phyloP scores from a whole-genome alignment of 345 rosid genomes.

The Eucalyptus pauciflora region DNA sequence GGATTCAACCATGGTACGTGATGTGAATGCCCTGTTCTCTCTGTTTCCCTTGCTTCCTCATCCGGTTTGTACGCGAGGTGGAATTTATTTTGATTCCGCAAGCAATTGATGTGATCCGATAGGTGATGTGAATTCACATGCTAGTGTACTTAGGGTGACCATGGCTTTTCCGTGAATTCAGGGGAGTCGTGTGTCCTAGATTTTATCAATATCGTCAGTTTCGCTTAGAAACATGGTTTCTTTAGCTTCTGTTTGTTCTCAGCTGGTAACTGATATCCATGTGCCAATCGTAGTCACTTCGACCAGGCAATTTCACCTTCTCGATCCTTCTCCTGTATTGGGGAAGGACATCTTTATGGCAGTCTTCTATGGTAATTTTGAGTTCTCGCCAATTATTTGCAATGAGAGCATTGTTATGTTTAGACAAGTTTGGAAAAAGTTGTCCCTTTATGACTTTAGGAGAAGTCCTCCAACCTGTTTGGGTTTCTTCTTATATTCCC shows the following conservation, averaged over 20 bases:
- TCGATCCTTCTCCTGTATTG: background rate
- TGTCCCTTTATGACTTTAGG: background rate
- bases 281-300: background rate
- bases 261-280: background rate
- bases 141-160: background rate
- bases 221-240: background rate
- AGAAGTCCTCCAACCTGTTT: background rate
- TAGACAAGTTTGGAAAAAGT: background rate
- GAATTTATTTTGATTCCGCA: background rate
- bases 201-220: background rate
- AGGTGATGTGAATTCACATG: background rate
- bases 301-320: background rate
- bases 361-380: background rate
- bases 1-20: constrained; percentile 62
- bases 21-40: background rate
- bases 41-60: background rate
- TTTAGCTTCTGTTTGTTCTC: background rate
- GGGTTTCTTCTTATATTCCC: background rate
- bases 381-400: background rate
- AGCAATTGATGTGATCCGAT: background rate
- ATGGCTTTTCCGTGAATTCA: background rate
- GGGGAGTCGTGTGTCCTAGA: background rate
- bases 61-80: background rate
- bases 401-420: background rate
- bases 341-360: background rate